Evolutionary conservation across 2,329 filamentous ascomycete species (phyloP).

Genomic region (Periconia digitata): DNA sequence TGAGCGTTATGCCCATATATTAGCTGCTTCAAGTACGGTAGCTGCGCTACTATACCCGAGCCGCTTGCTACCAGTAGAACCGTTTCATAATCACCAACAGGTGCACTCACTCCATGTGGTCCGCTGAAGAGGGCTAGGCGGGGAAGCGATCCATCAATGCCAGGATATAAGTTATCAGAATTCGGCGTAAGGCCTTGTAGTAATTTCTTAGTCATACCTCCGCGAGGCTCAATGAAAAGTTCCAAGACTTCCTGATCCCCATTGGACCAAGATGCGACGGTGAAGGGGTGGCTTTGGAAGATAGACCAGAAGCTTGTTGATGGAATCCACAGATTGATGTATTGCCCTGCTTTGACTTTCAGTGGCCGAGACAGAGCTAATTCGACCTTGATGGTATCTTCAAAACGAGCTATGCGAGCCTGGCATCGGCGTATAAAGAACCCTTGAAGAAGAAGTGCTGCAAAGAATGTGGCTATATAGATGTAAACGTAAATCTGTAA

Average conservation of each 20-base stretch:
- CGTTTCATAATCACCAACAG: constrained; percentile 8
- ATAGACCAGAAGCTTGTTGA: constrained; percentile 11
- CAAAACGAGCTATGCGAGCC: constrained; percentile 5
- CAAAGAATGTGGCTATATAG: constrained; percentile 6
- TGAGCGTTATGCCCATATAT: constrained; percentile 13
- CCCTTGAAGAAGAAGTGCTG: constrained; percentile 8
- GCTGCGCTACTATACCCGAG: constrained; percentile 9
- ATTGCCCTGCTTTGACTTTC: constrained; percentile 10
- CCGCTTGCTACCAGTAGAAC: constrained; percentile 11
- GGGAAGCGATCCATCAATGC: constrained; percentile 4
- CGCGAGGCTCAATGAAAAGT: constrained; percentile 9
- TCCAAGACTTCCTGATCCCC: constrained; percentile 9
- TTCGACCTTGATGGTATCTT: constrained; percentile 11
- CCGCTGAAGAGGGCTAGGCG: constrained; percentile 12
- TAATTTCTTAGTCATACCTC: constrained; percentile 5
- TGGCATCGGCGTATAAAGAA: constrained; percentile 8
- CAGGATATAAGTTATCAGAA: constrained; percentile 1
- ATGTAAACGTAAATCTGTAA: constrained; percentile 9
- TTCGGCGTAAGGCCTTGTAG: neutral
- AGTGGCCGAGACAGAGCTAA: constrained; percentile 9
- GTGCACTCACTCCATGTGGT: constrained; percentile 7
- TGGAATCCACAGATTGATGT: constrained; percentile 11
- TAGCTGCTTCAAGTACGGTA: constrained; percentile 13
- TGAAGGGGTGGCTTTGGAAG: constrained; percentile 12
- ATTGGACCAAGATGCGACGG: constrained; percentile 11